phyloP scores from a whole-genome alignment of 345 rosid genomes.

The Citrus unshiu region DNA sequence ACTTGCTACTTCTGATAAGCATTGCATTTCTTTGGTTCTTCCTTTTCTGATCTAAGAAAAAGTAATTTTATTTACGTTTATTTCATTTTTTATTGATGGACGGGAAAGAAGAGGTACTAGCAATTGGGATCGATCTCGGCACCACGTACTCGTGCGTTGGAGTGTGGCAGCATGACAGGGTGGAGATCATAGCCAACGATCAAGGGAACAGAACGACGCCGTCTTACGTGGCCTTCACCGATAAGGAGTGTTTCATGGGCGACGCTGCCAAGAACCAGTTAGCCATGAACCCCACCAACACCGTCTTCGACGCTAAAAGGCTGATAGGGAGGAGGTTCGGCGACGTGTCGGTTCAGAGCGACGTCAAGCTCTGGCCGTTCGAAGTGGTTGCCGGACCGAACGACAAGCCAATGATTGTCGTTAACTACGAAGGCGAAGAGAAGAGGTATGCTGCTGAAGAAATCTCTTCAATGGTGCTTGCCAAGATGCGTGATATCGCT shows the following conservation, averaged over 20 bases:
- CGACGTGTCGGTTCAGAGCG: constrained; percentile 54
- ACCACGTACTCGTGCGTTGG: constrained; percentile 53
- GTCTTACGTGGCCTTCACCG: constrained; percentile 48
- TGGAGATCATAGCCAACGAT: constrained; percentile 52
- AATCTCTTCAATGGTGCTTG: constrained; percentile 63
- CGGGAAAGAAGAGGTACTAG: constrained; percentile 42
- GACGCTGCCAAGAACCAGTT: constrained; percentile 56
- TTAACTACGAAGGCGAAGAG: constrained; percentile 45
- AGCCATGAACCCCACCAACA: constrained; percentile 52
- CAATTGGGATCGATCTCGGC: constrained; percentile 55
- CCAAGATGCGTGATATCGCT: constrained; percentile 65
- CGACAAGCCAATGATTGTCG: constrained; percentile 58
- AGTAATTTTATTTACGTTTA: not conserved
- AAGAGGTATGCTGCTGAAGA: constrained; percentile 60
- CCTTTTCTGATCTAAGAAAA: not conserved
- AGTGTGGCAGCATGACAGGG: constrained; percentile 54
- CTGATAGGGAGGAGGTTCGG: constrained; percentile 56
- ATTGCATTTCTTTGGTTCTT: too few species aligned
- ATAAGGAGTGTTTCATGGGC: constrained; percentile 43
- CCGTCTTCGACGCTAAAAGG: constrained; percentile 46
- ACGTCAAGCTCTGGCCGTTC: constrained; percentile 54
- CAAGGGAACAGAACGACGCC: constrained; percentile 51
- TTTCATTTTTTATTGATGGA: constrained; percentile 24
- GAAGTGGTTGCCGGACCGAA: constrained; percentile 48
- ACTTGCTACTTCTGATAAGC: too few species aligned